Evolutionary conservation across 805 yeast species (phyloP), one percentile per base, ranked within the genome.

Genomic region (Candida dendrica): DNA sequence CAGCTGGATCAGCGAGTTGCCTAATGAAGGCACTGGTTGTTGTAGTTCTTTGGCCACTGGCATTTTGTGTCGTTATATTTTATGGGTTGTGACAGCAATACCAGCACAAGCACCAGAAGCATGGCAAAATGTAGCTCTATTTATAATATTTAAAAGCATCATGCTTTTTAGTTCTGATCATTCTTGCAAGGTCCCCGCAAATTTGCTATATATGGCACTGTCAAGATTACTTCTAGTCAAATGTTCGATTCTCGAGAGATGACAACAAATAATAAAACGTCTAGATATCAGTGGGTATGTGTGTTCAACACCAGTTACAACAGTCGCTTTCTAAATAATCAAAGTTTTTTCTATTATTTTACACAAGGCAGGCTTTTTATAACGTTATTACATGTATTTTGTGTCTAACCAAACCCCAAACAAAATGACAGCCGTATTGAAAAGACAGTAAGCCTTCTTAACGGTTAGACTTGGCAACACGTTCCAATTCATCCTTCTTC

Each of bases 381-480:
- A 32, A 36, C 24, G 26, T 38, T 30, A 39, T 47, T 47, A 50
- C 56, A 50, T 48, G 48, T 40, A 47, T 47, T 45, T 46, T 47
- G 44, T 40, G 42, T 47, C 42, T 38, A 36, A 34, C 40, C 36
- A 49, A 44, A 43, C 46, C 49, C 45, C 46, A 39, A 34, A 49
- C 48, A 45, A 48, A 48, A 36, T 48, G 47, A 46, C 43, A 45
- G 50, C 45, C 48, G 8, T 22, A 22, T 6, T 22, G 44, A 50
- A 53, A 50, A 42, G 42, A 42, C 42, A 40, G 45, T 40, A 44
- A 47, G 46, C 40, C 46, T 48, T 41, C 61, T 84, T 93, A 93
- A 89, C 99, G 98, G 96, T 93, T 93, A 73, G 98, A 91, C 80
- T 93, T 93, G 72, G 99, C 99, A 75, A 93, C 99, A 86, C 99